Base-by-base conservation (phyloP, 495 filamentous ascomycete genomes). In the Neurospora hispaniola region DNA sequence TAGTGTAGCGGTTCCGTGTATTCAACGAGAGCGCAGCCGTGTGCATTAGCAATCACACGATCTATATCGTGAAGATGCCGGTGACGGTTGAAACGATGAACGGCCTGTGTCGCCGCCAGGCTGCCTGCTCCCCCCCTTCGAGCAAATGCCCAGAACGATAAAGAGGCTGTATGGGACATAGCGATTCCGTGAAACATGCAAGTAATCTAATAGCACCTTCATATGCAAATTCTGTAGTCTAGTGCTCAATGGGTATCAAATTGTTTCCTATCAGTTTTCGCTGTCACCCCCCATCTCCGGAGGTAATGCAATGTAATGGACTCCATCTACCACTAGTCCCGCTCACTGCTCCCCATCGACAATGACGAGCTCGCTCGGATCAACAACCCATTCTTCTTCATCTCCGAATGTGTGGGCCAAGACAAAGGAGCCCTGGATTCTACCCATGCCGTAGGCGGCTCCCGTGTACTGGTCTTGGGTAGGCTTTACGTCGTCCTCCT, bases 371-470 rank as follows among this genome's bases (percentile, higher is more conserved):
- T 81, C 79, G 43, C 77, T 70, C 0, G 77, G 75, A 71, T 75
- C 75, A 18, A 80, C 74, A 2, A 78, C 77, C 84, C 84, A 86
- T 31, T 83, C 83, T 68, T 84, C 79, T 42, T 84, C 82, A 41
- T 85, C 81, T n/a, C 79, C 82, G 81, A 83, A 90, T 42, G 86
- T 81, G 35, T 85, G 88, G n/a, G 80, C 85, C 10, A 87, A 78
- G 11, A 87, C 82, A 79, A 89, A 90, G 73, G 86, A 87, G 43
- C 85, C 87, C 81, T 85, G 83, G 43, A 91, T 82, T 74, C 84
- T 83, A 41, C 89, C 89, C 85, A 90, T 89, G 54, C 84, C 82
- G 68, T 81, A 83, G 11, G 86, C 87, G 44, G 78, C 79, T 2
- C 86, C 88, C 5, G 75, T 73, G 20, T 71, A 43, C 66, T 78